phyloP scores from a whole-genome alignment of 805 yeast genomes.

The Kluyveromyces dobzhanskii region DNA sequence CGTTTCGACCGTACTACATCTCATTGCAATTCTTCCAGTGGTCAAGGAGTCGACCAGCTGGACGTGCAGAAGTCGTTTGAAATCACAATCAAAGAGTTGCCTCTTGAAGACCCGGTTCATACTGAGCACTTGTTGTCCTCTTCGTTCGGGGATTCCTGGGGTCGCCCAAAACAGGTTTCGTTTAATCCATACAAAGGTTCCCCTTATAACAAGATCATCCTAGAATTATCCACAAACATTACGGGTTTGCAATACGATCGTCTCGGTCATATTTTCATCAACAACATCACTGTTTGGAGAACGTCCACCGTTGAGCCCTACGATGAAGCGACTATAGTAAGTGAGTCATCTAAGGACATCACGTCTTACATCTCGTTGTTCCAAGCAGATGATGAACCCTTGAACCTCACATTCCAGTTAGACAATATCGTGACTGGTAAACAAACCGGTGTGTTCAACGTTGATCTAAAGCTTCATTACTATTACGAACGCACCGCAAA shows the following conservation, averaged over 20 bases:
- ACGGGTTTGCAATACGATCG: conserved; percentile 59
- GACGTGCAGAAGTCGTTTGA: conserved; percentile 7
- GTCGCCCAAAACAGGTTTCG: conserved; percentile 37
- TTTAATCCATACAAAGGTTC: conserved; percentile 40
- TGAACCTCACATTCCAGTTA: conserved; percentile 46
- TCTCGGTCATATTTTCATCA: conserved; percentile 52
- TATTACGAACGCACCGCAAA: conserved; percentile 28
- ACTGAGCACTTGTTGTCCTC: conserved; percentile 35
- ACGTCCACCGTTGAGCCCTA: conserved; percentile 76
- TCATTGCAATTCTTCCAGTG: no score
- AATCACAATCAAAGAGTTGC: conserved; percentile 8
- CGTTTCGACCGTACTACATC: no score
- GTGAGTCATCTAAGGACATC: conserved; percentile 54
- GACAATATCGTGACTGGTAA: conserved; percentile 51
- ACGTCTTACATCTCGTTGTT: conserved; percentile 48
- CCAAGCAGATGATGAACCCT: conserved; percentile 19
- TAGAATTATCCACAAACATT: conserved; percentile 44
- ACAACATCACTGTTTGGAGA: conserved; percentile 70
- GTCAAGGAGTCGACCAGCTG: background rate
- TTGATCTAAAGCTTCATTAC: conserved; percentile 44
- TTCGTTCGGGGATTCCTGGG: conserved; percentile 55
- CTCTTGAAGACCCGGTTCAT: conserved; percentile 29
- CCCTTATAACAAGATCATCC: conserved; percentile 44
- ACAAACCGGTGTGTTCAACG: conserved; percentile 53
- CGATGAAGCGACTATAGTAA: conserved; percentile 40